phyloP scores from a whole-genome alignment of 805 yeast species.

The Candida broadrunensis region DNA sequence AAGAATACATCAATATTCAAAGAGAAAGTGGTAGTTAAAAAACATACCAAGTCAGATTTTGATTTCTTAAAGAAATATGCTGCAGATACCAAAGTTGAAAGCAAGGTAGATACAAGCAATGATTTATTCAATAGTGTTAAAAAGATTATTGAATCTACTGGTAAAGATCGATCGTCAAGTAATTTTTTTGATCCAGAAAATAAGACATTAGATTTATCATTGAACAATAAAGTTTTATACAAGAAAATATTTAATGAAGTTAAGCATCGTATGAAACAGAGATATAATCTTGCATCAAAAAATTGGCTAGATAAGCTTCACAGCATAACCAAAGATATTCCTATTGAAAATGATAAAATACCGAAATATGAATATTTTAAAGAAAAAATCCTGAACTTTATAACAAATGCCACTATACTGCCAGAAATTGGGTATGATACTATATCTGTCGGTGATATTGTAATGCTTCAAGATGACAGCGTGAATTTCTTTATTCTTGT shows the following conservation, averaged over 20 bases:
- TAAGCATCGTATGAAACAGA: constrained; percentile 14
- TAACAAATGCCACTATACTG: constrained; percentile 15
- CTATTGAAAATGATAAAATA: background rate
- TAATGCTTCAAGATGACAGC: constrained; percentile 45
- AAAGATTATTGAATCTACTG: background rate
- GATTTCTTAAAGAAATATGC: background rate
- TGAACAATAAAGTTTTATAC: constrained; percentile 16
- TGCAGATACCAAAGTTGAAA: background rate
- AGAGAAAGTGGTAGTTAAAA: too few species aligned
- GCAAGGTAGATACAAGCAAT: background rate
- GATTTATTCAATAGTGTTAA: background rate
- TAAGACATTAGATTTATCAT: constrained; percentile 14
- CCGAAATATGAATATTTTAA: background rate
- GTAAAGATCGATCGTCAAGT: background rate
- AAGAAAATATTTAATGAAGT: constrained; percentile 14
- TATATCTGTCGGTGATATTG: constrained; percentile 60
- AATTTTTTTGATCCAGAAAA: constrained; percentile 21
- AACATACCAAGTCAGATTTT: background rate
- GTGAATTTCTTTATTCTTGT: constrained; percentile 53
- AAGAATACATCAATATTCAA: too few species aligned
- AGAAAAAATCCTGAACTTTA: constrained; percentile 2
- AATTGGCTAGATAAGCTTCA: constrained; percentile 16
- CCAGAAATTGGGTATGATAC: constrained; percentile 12
- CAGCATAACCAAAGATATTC: background rate
- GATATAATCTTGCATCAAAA: constrained; percentile 14